Conservation (phyloP, 2,329 filamentous ascomycete genomes). For the Ceratocystis colombiana region DNA sequence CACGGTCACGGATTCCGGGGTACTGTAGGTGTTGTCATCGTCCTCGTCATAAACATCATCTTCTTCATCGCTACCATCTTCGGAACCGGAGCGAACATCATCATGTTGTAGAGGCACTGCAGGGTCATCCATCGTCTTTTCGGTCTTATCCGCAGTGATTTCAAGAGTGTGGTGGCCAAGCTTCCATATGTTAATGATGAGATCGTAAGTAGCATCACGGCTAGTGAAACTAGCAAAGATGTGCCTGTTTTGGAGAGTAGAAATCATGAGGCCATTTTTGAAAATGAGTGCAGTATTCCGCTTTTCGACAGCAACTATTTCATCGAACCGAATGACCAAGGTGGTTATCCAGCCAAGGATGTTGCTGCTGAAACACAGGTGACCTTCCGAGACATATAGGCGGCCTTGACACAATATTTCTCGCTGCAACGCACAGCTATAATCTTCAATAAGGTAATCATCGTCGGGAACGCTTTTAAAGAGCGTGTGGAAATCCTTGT, state of each 20-base stretch:
- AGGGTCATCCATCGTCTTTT: constrained; percentile 55
- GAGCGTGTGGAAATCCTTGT: constrained; percentile 83
- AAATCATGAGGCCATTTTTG: constrained; percentile 94
- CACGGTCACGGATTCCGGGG: constrained; percentile 31
- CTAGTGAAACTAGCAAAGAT: constrained; percentile 93
- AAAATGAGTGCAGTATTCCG: constrained; percentile 91
- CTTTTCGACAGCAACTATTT: constrained; percentile 94
- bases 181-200: constrained; percentile 98
- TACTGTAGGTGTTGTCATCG: constrained; percentile 52
- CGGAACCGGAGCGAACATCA: constrained; percentile 48
- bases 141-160: constrained; percentile 87
- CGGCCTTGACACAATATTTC: constrained; percentile 92
- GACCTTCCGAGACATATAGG: constrained; percentile 91
- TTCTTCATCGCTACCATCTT: constrained; percentile 54
- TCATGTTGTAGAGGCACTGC: constrained; percentile 20
- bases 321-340: constrained; percentile 94
- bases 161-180: constrained; percentile 85
- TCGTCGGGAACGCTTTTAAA: constrained; percentile 97
- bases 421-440: constrained; percentile 88
- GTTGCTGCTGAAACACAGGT: constrained; percentile 97
- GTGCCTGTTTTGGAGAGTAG: constrained; percentile 88
- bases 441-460: constrained; percentile 96
- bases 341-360: constrained; percentile 98
- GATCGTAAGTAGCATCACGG: constrained; percentile 88
- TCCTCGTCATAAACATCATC: constrained; percentile 71